Evolutionary conservation across 1,284 basidiomycete genomes (phyloP).

Genomic region (Microbotryum scabiosae): DNA sequence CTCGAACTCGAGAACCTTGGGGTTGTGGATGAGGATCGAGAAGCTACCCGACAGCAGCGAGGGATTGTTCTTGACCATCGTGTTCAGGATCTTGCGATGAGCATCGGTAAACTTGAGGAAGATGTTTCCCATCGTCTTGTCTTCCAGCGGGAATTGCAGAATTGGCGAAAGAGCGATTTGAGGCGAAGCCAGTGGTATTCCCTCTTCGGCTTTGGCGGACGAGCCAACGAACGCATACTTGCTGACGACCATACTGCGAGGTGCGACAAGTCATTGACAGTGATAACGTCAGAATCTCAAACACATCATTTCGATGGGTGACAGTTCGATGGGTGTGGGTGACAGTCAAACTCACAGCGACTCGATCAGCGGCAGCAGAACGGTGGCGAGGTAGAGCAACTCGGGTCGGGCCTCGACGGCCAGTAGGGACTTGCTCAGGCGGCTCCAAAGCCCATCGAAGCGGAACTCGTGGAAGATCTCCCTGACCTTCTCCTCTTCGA

Average conservation of each 20-base stretch:
- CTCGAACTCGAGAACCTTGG: conserved; percentile 96
- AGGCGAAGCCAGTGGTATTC: conserved; percentile 34
- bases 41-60: conserved; percentile 97
- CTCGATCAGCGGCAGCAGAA: conserved; percentile 83
- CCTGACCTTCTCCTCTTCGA: conserved; percentile 65
- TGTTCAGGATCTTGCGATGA: conserved; percentile 77
- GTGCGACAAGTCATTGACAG: not conserved
- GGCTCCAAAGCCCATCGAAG: conserved; percentile 74
- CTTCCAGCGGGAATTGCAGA: conserved; percentile 16
- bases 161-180: conserved; percentile 9
- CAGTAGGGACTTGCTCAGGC: conserved; percentile 73
- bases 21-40: conserved; percentile 89
- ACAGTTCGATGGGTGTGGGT: not conserved
- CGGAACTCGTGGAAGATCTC: conserved; percentile 79
- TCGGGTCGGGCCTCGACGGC: conserved; percentile 70
- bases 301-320: no score
- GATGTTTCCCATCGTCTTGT: conserved; percentile 60
- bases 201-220: conserved; percentile 46
- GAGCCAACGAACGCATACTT: conserved; percentile 5
- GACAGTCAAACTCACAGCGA: conserved; percentile 62
- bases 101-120: conserved; percentile 91
- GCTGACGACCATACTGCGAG: conserved; percentile 20
- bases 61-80: conserved; percentile 94
- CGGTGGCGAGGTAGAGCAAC: conserved; percentile 78
- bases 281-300: no score